These are phyloP conservation scores for Colletotrichum sp. DNA, from an alignment of 2,329 filamentous ascomycete genomes.

Conservation along the genomic window DNA sequence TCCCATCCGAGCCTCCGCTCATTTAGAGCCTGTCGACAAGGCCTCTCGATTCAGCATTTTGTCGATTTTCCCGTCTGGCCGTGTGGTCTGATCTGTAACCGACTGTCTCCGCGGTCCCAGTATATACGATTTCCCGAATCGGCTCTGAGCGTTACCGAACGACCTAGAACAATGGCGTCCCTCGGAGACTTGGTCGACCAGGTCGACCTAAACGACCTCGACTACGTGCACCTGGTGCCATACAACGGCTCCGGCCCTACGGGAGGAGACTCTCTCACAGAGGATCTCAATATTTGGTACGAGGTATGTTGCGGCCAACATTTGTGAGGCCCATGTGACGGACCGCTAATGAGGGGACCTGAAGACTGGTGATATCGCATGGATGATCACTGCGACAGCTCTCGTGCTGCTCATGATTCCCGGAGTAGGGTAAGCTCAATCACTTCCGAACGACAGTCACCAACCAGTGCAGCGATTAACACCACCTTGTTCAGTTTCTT, in stretches of 20 bases:
- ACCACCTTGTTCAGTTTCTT: conserved; percentile 66
- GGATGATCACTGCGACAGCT: conserved; percentile 82
- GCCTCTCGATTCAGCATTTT: neutral
- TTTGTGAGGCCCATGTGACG: neutral
- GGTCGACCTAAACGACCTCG: conserved; percentile 46
- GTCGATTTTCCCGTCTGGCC: neutral
- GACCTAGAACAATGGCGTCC: conserved; percentile 1
- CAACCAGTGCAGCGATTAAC: neutral
- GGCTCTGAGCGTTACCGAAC: neutral
- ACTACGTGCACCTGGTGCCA: conserved; percentile 52
- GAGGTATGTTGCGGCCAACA: conserved; percentile 54
- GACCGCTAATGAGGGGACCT: conserved; percentile 19
- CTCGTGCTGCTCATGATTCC: conserved; percentile 93
- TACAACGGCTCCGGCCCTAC: conserved; percentile 70
- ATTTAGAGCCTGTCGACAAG: conserved; percentile 11
- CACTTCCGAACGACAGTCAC: neutral
- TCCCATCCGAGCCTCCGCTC: conserved; percentile 6
- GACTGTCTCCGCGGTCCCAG: neutral
- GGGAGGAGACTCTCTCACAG: conserved; percentile 70
- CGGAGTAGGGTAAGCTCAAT: conserved; percentile 66
- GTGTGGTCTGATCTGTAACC: neutral
- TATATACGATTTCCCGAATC: neutral
- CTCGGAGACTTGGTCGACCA: conserved; percentile 30
- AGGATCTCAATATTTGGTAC: conserved; percentile 82
- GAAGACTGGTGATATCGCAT: conserved; percentile 82